Evolutionary conservation across 2,329 filamentous ascomycete genomes (phyloP).

Genomic region (Trichothecium roseum): DNA sequence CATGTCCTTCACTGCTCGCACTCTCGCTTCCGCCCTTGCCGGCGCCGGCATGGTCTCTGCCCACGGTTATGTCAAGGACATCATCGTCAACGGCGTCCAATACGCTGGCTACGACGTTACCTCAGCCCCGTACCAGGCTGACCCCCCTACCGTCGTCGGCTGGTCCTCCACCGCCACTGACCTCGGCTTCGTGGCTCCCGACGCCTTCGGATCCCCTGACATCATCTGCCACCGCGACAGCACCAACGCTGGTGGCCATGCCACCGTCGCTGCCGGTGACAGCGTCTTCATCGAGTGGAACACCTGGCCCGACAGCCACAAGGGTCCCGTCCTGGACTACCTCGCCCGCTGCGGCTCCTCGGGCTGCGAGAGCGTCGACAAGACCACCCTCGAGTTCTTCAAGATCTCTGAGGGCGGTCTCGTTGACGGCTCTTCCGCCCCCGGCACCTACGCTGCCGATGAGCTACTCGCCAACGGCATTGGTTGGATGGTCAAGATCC

Average conservation of each 20-base stretch:
- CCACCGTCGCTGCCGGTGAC: slow-evolving; percentile 24
- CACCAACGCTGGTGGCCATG: slow-evolving; percentile 21
- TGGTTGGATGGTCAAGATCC: slow-evolving; percentile 18
- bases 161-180: slow-evolving; percentile 14
- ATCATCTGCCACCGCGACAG: slow-evolving; percentile 34
- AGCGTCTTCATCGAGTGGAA: slow-evolving; percentile 28
- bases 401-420: slow-evolving; percentile 51
- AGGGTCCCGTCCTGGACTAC: slow-evolving; percentile 50
- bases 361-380: slow-evolving; percentile 42
- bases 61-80: slow-evolving; percentile 3
- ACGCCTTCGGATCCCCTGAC: slow-evolving; percentile 23
- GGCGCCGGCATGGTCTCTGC: slow-evolving; percentile 7
- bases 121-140: neutral
- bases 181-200: slow-evolving; percentile 36
- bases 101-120: slow-evolving; percentile 3
- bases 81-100: slow-evolving; percentile 1
- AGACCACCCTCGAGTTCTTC: slow-evolving; percentile 43
- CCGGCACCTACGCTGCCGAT: slow-evolving; percentile 18
- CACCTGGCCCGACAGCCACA: slow-evolving; percentile 28
- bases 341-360: slow-evolving; percentile 44
- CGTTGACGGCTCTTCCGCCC: slow-evolving; percentile 30
- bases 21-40: slow-evolving; percentile 14
- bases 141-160: slow-evolving; percentile 5
- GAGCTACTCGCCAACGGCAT: slow-evolving; percentile 29
- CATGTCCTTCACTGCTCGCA: slow-evolving; percentile 17